Base-by-base conservation (phyloP, 2,329 filamentous ascomycete species). In the Xylariaceae sp. region DNA sequence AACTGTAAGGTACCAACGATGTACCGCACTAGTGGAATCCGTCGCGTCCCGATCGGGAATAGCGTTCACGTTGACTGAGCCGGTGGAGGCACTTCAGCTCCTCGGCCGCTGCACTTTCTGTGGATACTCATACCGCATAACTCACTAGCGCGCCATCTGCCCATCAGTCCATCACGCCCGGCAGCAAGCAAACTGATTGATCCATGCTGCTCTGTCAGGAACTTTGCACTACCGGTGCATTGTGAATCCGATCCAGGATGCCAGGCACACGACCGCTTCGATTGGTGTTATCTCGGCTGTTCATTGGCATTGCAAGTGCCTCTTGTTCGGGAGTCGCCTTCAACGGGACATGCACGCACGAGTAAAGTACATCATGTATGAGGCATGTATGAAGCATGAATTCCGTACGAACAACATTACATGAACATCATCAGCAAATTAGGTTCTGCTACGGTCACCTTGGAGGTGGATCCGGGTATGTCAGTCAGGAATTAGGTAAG, bases 301-400 rank as follows among this genome's bases (percentile, higher is more conserved):
- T 30, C 23, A 30, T 30, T 30, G 37, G 11, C 8, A 9, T 10
- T 13, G 11, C 37, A 42, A 42, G 37, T 42, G 4, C 37, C 37
- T 42, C 37, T 42, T 13, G 37, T 9, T 42, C 37, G 37, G 37
- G 37, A 42, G 11, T 30, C 23, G 23, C 23, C 37, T 42, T 42
- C 37, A 42, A 10, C 11, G 37, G 37, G 37, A 13, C 9, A 42
- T 42, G 23, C 23, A 30, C 23, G 23, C 5, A 30, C 23, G 23
- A 30, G 30, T 5, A 9, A 48, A 47, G 56, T 42, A 49, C 35
- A 35, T 55, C 59, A 58, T 47, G 55, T 44, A 51, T 23, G 30
- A 47, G 13, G 34, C 4, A 42, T 42, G 37, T 42, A 42, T 9
- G 37, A 42, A 42, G 37, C 23, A 30, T 30, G 23, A 30, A 30